phyloP scores from a whole-genome alignment of 192 early-diverging fungal genomes.

The Endogone sp. region DNA sequence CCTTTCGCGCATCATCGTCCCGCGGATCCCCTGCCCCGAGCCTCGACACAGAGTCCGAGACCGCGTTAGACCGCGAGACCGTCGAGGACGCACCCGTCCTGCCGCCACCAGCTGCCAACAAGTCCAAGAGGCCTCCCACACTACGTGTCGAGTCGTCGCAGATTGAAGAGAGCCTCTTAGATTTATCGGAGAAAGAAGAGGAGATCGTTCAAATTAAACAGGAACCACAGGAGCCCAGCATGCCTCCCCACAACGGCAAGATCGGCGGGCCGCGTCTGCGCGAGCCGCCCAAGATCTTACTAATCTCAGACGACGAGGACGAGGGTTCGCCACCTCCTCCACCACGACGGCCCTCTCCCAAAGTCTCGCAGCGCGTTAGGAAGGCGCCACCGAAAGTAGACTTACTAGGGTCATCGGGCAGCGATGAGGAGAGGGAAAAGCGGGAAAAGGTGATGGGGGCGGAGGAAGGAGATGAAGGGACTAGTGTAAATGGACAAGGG shows the following conservation, averaged over 20 bases:
- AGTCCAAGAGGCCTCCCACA: no score
- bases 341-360: not conserved
- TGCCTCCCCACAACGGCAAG: no score
- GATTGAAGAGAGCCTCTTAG: not conserved
- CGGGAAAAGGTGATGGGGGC: not conserved
- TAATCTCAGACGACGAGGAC: not conserved
- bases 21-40: not conserved
- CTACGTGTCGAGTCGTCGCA: not conserved
- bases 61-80: not conserved
- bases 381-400: not conserved
- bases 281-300: not conserved
- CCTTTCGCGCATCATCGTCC: not conserved
- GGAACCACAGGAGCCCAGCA: not conserved
- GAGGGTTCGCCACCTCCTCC: not conserved
- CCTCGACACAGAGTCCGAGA: not conserved
- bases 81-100: not conserved
- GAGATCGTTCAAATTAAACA: not conserved
- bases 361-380: not conserved
- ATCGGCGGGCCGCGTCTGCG: not conserved
- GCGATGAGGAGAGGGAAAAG: not conserved
- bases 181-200: not conserved
- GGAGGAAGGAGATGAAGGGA: not conserved
- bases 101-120: no score
- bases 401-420: not conserved
- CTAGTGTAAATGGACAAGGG: not conserved